Base-by-base conservation (phyloP, 352 stramenopile species). In the Globisporangium uncinulatum region DNA sequence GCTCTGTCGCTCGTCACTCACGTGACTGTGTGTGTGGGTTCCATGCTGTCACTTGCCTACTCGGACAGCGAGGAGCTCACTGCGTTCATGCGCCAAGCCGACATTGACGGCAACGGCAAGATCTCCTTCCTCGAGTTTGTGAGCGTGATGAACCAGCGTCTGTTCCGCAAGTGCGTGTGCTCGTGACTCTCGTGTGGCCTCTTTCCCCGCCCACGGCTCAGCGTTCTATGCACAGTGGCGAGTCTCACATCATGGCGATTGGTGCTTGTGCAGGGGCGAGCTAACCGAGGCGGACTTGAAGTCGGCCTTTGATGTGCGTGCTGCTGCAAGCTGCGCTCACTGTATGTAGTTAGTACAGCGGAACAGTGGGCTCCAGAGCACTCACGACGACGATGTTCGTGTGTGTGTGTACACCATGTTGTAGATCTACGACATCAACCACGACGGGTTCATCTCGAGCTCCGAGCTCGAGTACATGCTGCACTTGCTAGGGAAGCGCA, bases 61-160 rank as follows among this genome's bases (percentile, higher is more conserved):
- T n/a, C 24, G 10, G 46, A 34, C 24, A 70, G 82, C 20, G 66
- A 59, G 4, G 77, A 89, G 39, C 67, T 92, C 36, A 67, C 89
- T 48, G 63, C 67, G 17, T 89, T 92, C 56, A 90, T 92, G 79
- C 56, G 55, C 0, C 67, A 87, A 63, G 82, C 77, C 6, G 82
- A 92, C 41, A 61, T 67, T 10, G 78, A 92, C 52, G 73, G 74
- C 1, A 75, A 94, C 59, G 73, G 74, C 17, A 88, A 83, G 51
- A 88, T 94, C 54, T 89, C 79, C 31, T 87, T 88, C 46, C 63
- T 74, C 14, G 83, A 94, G 67, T 94, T 94, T 51, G 75, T 87
- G 19, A 79, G 60, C 44, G 78, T 92, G 65, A 88, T 87, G 77
- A 90, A 90, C 43, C 65, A 86, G 49, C 72, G 82, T 1, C 60